Evolutionary conservation across 1,284 basidiomycete genomes (phyloP), one percentile per base, ranked within the genome.

Genomic region (Vanrija sp.): DNA sequence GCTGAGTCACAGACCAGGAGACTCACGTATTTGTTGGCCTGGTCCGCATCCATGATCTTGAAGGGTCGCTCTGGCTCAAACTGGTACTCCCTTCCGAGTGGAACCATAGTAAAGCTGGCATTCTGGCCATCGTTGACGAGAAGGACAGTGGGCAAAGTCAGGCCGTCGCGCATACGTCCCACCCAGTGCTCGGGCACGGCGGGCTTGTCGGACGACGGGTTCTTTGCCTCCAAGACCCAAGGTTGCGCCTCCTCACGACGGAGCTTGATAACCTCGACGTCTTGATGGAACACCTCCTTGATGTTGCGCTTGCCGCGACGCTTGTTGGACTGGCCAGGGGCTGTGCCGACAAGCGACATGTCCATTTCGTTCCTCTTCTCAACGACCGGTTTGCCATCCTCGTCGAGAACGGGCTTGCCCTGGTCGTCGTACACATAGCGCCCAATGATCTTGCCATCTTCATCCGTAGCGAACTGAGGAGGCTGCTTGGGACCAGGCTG

Each of bases 61-160:
- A 74, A 74, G 6, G 69, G 71, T 36, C 72, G 56, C 39, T 67
- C 62, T 16, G 71, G 69, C 36, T 69, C 65, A 53, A 74, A 74
- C 20, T 59, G 56, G 56, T 74, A 74, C 41, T 67, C 67, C 25
- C 72, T 51, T 3, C 71, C 69, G 15, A 73, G 47, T 3, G 71
- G 71, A 1, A 74, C 57, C 47, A 74, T 66, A 7, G 66, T 60
- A 52, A 73, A 74, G 39, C 50, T 58, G 35, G 64, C 61, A 3
- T 58, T 54, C 19, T 59, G 57, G 14, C 68, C 68, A 47, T 69
- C 65, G 54, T 69, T 71, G 24, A 71, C 56, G 22, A 74, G 59
- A 20, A 74, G 53, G 1, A 73, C 70, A 14, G 65, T 69, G 2
- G 65, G 66, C 9, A 69, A 49, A 12, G 61, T 51, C 10, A 58